Evolutionary conservation across 2,329 filamentous ascomycete genomes (phyloP).

Genomic region (Aphanocladium album): DNA sequence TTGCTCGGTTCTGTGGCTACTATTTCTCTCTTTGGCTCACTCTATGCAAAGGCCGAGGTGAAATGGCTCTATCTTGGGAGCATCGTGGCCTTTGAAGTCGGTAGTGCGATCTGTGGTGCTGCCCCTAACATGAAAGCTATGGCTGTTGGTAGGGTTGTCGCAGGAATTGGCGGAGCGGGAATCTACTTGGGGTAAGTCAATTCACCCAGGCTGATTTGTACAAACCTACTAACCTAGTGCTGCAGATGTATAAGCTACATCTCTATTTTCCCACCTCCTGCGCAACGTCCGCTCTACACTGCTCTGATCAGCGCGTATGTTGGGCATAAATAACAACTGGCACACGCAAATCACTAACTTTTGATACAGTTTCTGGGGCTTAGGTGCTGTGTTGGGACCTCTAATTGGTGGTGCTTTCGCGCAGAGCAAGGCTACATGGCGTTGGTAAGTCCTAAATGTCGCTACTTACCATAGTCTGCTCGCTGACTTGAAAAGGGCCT

Average conservation of each 20-base stretch:
- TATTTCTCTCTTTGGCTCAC: neutral
- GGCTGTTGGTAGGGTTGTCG: slow-evolving; percentile 39
- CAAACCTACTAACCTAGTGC: neutral
- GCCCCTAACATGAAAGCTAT: slow-evolving; percentile 36
- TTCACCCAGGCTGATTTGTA: neutral
- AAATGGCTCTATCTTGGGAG: slow-evolving; percentile 32
- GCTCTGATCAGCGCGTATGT: neutral
- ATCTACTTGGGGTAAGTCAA: slow-evolving; percentile 29
- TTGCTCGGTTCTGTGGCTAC: neutral
- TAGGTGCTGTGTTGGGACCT: slow-evolving; percentile 42
- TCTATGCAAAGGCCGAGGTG: slow-evolving; percentile 21
- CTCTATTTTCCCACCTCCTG: neutral
- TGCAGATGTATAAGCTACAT: neutral
- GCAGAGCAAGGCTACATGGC: slow-evolving; percentile 34
- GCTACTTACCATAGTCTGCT: neutral
- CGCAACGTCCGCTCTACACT: neutral
- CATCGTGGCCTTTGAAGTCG: slow-evolving; percentile 21
- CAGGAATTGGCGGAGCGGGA: slow-evolving; percentile 36
- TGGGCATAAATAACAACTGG: slow-evolving; percentile 20
- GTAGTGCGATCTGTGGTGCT: slow-evolving; percentile 32
- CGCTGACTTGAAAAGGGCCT: slow-evolving; percentile 5
- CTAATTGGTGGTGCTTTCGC: slow-evolving; percentile 41
- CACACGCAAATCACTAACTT: slow-evolving; percentile 12
- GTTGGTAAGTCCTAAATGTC: slow-evolving; percentile 23
- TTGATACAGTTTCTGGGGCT: slow-evolving; percentile 29